These are phyloP conservation scores for Fusarium pilosicola DNA, from an alignment of 2,329 filamentous ascomycete genomes.

Conservation along the genomic window DNA sequence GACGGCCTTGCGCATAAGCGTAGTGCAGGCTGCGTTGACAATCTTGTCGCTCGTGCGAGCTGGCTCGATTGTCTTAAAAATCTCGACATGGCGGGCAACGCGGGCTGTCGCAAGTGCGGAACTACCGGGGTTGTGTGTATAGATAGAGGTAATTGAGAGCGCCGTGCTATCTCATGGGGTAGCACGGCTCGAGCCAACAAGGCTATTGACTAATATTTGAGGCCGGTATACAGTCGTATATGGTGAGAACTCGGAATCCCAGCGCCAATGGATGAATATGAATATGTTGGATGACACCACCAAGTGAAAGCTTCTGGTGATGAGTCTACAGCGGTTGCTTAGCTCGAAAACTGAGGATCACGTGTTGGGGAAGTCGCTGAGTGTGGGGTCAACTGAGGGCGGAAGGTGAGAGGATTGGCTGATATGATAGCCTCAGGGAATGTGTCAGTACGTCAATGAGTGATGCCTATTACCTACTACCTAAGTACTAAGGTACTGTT, in stretches of 20 bases:
- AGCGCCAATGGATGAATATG: conserved; percentile 36
- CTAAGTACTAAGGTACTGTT: too few species aligned
- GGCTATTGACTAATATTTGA: conserved; percentile 4
- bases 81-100: conserved; percentile 66
- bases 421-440: conserved; percentile 9
- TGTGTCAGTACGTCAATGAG: conserved; percentile 21
- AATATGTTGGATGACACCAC: conserved; percentile 46
- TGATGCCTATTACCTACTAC: conserved; percentile 5
- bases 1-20: conserved; percentile 56
- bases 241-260: conserved; percentile 28
- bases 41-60: conserved; percentile 70
- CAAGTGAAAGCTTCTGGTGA: conserved; percentile 43
- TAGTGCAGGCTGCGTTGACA: conserved; percentile 62
- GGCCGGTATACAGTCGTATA: conserved; percentile 17
- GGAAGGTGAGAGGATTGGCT: conserved; percentile 17
- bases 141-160: conserved; percentile 27
- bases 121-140: conserved; percentile 47
- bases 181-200: conserved; percentile 34
- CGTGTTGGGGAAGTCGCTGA: conserved; percentile 43
- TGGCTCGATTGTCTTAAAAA: conserved; percentile 73
- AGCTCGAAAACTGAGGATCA: conserved; percentile 47
- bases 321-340: conserved; percentile 40
- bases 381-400: conserved; percentile 21
- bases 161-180: conserved; percentile 49
- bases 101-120: conserved; percentile 48